A percentile compares a stretch with the other conserved stretches of the same genome.
Evolutionary conservation across 2,329 filamentous ascomycete genomes (phyloP).

Genomic region (Nemania sp.): DNA sequence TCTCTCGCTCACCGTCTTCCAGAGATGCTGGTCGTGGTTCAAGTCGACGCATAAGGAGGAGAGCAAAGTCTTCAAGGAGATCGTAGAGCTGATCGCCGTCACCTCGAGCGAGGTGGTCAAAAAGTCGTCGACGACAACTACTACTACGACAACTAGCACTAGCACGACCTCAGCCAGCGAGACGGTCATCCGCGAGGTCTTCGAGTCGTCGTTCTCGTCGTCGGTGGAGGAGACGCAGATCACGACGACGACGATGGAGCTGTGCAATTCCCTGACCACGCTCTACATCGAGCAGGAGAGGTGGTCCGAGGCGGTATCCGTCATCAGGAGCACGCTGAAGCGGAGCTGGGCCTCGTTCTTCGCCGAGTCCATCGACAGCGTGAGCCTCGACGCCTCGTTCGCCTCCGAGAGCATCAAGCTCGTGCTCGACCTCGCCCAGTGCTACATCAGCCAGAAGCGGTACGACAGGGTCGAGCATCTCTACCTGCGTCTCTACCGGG

Average conservation of each 20-base stretch:
- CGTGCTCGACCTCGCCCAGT: slow-evolving; percentile 21
- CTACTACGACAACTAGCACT: slow-evolving; percentile 12
- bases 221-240: slow-evolving; percentile 12
- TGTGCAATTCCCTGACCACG: slow-evolving; percentile 24
- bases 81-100: slow-evolving; percentile 23
- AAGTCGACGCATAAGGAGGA: slow-evolving; percentile 27
- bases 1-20: slow-evolving; percentile 26
- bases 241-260: slow-evolving; percentile 22
- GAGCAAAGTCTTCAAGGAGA: slow-evolving; percentile 25
- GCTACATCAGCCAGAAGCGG: slow-evolving; percentile 26
- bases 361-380: slow-evolving; percentile 24
- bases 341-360: slow-evolving; percentile 27
- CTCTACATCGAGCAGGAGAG: slow-evolving; percentile 25
- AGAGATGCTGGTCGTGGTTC: slow-evolving; percentile 29
- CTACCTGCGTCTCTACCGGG: slow-evolving; percentile 25
- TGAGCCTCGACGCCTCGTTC: slow-evolving; percentile 16
- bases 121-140: slow-evolving; percentile 19
- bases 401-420: slow-evolving; percentile 22
- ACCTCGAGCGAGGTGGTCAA: slow-evolving; percentile 26
- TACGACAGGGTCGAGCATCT: slow-evolving; percentile 24
- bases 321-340: slow-evolving; percentile 22
- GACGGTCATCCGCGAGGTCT: slow-evolving; percentile 26
- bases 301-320: slow-evolving; percentile 26
- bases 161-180: slow-evolving; percentile 19
- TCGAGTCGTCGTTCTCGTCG: slow-evolving; percentile 26